phyloP scores from a whole-genome alignment of 208 protist genomes.

The Trypanosoma cruzi region DNA sequence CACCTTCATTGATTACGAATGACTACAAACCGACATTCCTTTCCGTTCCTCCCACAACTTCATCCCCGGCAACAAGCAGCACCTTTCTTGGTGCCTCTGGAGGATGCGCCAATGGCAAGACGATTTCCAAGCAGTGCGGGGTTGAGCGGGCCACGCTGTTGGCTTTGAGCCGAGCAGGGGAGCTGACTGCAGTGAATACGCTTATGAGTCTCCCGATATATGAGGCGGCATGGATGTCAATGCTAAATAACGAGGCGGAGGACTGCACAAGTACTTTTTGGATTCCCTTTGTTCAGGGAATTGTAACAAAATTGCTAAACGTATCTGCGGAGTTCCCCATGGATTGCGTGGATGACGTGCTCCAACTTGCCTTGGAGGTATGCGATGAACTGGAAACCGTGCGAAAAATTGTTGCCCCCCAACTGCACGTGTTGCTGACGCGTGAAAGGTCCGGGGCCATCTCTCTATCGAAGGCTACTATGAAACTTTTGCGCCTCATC shows the following conservation, averaged over 20 bases:
- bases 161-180: slow-evolving; percentile 44
- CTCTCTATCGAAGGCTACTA: slow-evolving; percentile 38
- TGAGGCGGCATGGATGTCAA: slow-evolving; percentile 35
- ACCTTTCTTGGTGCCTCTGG: slow-evolving; percentile 2
- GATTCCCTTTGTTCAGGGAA: slow-evolving; percentile 47
- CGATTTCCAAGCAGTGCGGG: slow-evolving; percentile 8
- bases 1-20: slow-evolving; percentile 25
- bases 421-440: slow-evolving; percentile 35
- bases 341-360: slow-evolving; percentile 29
- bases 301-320: slow-evolving; percentile 35
- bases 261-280: slow-evolving; percentile 49
- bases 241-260: slow-evolving; percentile 36
- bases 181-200: slow-evolving; percentile 50
- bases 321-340: neutral
- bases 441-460: slow-evolving; percentile 19
- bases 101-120: slow-evolving; percentile 4
- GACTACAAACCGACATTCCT: slow-evolving; percentile 38
- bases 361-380: slow-evolving; percentile 53
- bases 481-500: slow-evolving; percentile 44
- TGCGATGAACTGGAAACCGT: slow-evolving; percentile 62
- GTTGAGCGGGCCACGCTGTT: slow-evolving; percentile 54
- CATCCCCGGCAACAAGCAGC: neutral
- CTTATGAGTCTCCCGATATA: slow-evolving; percentile 59
- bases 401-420: slow-evolving; percentile 30
- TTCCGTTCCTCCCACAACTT: slow-evolving; percentile 23